Percentiles rank a stretch among this genome's conserved stretches.
phyloP scores from a whole-genome alignment of 2,329 filamentous ascomycete species.

The Blastomyces silverae region DNA sequence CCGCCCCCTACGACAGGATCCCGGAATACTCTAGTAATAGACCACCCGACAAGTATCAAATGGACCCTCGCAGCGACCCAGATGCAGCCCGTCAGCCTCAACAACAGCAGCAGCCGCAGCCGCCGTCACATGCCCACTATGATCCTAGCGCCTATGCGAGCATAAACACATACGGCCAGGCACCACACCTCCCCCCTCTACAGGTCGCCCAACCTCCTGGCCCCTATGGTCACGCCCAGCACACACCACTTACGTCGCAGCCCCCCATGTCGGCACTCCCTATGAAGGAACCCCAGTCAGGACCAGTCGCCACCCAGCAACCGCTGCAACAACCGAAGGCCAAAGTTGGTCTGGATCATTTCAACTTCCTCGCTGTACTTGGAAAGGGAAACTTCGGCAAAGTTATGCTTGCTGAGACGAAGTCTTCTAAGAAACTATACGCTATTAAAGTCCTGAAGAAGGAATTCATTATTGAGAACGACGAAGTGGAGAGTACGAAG shows the following conservation, averaged over 20 bases:
- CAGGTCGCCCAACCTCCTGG: conserved; percentile 18
- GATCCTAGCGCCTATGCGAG: conserved; percentile 40
- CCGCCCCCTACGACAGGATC: conserved; percentile 40
- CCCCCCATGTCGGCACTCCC: conserved; percentile 41
- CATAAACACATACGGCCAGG: conserved; percentile 25
- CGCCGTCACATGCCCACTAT: conserved; percentile 43
- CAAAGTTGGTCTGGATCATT: conserved; percentile 92
- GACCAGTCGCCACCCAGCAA: conserved; percentile 25
- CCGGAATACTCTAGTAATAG: conserved; percentile 37
- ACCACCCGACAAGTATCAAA: conserved; percentile 30
- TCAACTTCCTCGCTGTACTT: conserved; percentile 96
- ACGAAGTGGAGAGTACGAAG: conserved; percentile 95
- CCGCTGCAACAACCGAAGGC: conserved; percentile 37
- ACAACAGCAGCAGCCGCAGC: conserved; percentile 33
- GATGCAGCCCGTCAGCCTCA: conserved; percentile 18
- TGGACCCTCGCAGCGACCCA: conserved; percentile 35
- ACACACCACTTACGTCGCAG: conserved; percentile 27
- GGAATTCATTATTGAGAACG: conserved; percentile 99
- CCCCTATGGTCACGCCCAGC: conserved; percentile 19
- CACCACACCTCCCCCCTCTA: conserved; percentile 21
- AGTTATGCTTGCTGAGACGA: conserved; percentile 98
- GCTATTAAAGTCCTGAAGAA: conserved; percentile 99
- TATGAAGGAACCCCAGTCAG: conserved; percentile 39
- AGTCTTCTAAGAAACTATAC: conserved; percentile 83
- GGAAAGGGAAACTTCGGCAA: conserved; percentile 99